Percentiles rank a stretch among this genome's conserved stretches.
phyloP scores from a whole-genome alignment of 106 monocot species.

The Chionographis japonica region DNA sequence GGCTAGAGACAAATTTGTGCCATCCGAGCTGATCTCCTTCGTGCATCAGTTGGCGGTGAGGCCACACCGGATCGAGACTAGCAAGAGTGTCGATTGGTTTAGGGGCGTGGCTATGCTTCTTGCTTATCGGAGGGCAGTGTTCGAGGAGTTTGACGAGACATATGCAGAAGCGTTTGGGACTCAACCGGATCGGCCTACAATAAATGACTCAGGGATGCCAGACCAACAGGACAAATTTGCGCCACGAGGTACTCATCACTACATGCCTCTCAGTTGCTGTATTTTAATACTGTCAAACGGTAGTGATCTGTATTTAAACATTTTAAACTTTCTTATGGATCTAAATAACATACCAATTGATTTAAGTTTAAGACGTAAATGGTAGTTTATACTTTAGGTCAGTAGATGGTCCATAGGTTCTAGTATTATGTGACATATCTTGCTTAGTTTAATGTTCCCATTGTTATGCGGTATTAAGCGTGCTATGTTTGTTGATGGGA shows the following conservation, averaged over 20 bases:
- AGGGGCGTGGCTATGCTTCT: slow-evolving; percentile 22
- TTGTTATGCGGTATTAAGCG: no score
- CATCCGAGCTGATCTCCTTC: slow-evolving; percentile 31
- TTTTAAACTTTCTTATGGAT: background rate
- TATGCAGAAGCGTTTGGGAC: slow-evolving; percentile 68
- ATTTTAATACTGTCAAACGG: slow-evolving; percentile 17
- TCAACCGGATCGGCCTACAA: slow-evolving; percentile 26
- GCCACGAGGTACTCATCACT: slow-evolving; percentile 47
- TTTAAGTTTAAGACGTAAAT: no score
- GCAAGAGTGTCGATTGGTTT: slow-evolving; percentile 23
- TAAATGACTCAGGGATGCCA: background rate
- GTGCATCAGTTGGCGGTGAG: slow-evolving; percentile 22
- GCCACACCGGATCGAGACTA: slow-evolving; percentile 6
- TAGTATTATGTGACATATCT: no score
- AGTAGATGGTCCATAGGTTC: no score
- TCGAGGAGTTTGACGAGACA: slow-evolving; percentile 58
- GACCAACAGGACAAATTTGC: slow-evolving; percentile 35
- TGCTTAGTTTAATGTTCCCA: no score
- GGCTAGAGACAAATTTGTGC: slow-evolving; percentile 42
- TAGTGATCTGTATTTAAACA: slow-evolving; percentile 23
- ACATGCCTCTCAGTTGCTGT: slow-evolving; percentile 12
- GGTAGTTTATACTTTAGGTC: no score
- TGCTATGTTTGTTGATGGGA: no score
- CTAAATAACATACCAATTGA: no score
- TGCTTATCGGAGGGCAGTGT: slow-evolving; percentile 40